These are phyloP conservation scores for Beauveria sp. DNA, from an alignment of 2,329 filamentous ascomycete genomes.

Conservation along the genomic window DNA sequence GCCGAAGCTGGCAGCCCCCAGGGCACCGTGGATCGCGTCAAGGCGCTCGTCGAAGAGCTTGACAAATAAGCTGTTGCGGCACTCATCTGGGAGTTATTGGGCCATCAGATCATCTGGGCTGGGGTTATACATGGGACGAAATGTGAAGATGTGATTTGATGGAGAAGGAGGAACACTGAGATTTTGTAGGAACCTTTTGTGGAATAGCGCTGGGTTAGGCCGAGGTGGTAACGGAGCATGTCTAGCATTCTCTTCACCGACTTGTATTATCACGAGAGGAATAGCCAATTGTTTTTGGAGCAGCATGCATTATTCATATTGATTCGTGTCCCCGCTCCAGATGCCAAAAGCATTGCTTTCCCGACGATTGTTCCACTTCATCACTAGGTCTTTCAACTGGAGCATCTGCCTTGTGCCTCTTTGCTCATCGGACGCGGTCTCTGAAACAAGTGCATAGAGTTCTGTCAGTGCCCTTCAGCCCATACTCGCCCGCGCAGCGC, in stretches of 20 bases:
- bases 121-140: not conserved
- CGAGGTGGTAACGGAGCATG: not conserved
- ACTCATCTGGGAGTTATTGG: not conserved
- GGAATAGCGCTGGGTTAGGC: not conserved
- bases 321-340: not conserved
- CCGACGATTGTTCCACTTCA: not conserved
- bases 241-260: not conserved
- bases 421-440: not conserved
- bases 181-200: not conserved
- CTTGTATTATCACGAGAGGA: not conserved
- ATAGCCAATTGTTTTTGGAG: not conserved
- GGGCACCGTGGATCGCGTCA: conserved; percentile 69
- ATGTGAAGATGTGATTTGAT: not conserved
- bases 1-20: conserved; percentile 69
- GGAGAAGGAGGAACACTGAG: not conserved
- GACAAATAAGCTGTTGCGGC: not conserved
- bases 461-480: not conserved
- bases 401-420: not conserved
- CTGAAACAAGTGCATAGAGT: not conserved
- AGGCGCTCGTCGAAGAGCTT: conserved; percentile 55
- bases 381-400: not conserved
- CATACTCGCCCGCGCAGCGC: not conserved
- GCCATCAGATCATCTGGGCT: not conserved
- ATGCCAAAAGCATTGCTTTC: not conserved
- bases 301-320: not conserved